Evolutionary conservation across 1,284 basidiomycete species (phyloP).

Genomic region (Amylostereum chailletii): DNA sequence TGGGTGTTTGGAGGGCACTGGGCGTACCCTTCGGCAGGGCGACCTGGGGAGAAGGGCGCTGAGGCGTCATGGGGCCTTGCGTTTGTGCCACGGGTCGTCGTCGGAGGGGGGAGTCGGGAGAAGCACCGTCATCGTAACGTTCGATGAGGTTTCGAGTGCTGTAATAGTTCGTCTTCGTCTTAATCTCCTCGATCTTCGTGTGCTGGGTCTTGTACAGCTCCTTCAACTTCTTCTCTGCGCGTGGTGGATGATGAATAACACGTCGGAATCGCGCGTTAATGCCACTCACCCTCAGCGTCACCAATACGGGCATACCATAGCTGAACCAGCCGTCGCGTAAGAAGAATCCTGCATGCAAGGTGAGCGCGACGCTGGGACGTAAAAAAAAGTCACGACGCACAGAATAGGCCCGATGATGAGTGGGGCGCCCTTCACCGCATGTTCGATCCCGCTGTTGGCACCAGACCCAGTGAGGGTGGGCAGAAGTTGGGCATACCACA

Average conservation of each 20-base stretch:
- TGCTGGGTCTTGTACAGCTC: slow-evolving; percentile 73
- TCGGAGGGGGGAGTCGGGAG: slow-evolving; percentile 25
- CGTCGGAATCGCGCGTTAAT: background rate
- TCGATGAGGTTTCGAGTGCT: slow-evolving; percentile 86
- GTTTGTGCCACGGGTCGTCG: slow-evolving; percentile 16
- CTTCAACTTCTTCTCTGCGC: slow-evolving; percentile 75
- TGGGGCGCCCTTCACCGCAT: slow-evolving; percentile 38
- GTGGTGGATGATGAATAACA: background rate
- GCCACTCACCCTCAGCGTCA: slow-evolving; percentile 70
- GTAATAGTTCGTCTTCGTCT: slow-evolving; percentile 96
- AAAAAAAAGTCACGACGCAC: slow-evolving; percentile 38
- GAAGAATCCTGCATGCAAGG: slow-evolving; percentile 57
- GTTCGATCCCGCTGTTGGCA: slow-evolving; percentile 35
- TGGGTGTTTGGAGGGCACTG: slow-evolving; percentile 16
- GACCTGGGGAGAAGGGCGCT: slow-evolving; percentile 12
- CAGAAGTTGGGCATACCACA: slow-evolving; percentile 74
- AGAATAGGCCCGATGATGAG: slow-evolving; percentile 71
- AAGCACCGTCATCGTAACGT: slow-evolving; percentile 69
- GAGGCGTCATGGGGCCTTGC: slow-evolving; percentile 16
- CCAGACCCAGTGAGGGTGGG: slow-evolving; percentile 31
- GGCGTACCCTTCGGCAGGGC: slow-evolving; percentile 13
- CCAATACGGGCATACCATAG: slow-evolving; percentile 84
- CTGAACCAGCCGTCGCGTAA: slow-evolving; percentile 76
- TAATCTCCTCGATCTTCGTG: slow-evolving; percentile 90
- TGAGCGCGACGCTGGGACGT: slow-evolving; percentile 2